Evolutionary conservation across 768 basidiomycete species (phyloP).

Genomic region (Rhizopogon vulgaris): DNA sequence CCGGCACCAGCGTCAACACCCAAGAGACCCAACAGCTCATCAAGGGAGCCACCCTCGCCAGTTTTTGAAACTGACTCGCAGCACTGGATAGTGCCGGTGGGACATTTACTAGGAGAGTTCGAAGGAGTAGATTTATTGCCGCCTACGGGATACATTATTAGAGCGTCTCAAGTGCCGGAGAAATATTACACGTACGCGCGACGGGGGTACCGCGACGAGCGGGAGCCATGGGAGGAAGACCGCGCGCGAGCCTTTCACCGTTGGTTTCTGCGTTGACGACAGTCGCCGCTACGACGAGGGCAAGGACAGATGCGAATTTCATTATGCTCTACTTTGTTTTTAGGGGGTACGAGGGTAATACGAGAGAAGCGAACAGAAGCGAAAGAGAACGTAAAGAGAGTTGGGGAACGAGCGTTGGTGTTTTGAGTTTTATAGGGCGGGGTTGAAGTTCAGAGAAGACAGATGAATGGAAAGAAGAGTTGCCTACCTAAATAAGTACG

Average conservation of each 20-base stretch:
- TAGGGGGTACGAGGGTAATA: background rate
- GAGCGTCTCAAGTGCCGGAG: background rate
- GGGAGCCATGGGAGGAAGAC: slow-evolving; percentile 45
- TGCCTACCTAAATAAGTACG: background rate
- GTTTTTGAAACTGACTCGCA: slow-evolving; percentile 4
- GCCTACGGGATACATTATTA: slow-evolving; percentile 17
- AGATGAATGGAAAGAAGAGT: slow-evolving; percentile 2
- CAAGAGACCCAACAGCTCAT: background rate
- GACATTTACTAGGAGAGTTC: slow-evolving; percentile 16
- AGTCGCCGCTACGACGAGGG: slow-evolving; percentile 33
- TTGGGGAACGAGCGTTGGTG: slow-evolving; percentile 1
- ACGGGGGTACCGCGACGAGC: slow-evolving; percentile 25
- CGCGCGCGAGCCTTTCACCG: slow-evolving; percentile 47
- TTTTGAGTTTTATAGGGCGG: background rate
- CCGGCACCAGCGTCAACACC: background rate
- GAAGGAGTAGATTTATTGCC: slow-evolving; percentile 35
- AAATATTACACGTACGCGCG: slow-evolving; percentile 20
- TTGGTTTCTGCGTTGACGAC: slow-evolving; percentile 43
- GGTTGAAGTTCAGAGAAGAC: background rate
- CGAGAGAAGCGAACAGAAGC: background rate
- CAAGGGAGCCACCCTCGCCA: fast-evolving
- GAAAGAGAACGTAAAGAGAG: slow-evolving; percentile 9
- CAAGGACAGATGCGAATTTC: slow-evolving; percentile 26
- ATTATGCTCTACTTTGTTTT: slow-evolving; percentile 12
- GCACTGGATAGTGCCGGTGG: slow-evolving; percentile 13